phyloP scores from a whole-genome alignment of 768 basidiomycete genomes.

The Lentinula sp. region DNA sequence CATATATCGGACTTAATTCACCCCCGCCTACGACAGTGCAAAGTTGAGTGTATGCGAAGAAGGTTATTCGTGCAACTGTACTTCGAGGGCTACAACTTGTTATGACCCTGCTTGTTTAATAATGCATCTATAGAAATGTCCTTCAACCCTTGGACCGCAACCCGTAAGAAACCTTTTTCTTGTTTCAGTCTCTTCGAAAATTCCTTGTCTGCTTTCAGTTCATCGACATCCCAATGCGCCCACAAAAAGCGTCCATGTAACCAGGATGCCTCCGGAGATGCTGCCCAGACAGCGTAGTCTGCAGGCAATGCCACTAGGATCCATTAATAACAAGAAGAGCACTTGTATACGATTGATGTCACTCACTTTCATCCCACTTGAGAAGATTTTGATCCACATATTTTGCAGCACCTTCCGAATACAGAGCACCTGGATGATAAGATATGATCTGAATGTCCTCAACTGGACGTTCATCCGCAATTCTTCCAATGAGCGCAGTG shows the following conservation, averaged over 20 bases:
- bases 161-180: not conserved
- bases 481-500: not conserved
- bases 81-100: too few species aligned
- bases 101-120: not conserved
- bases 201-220: not conserved
- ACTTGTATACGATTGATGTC: not conserved
- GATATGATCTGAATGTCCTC: not conserved
- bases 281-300: not conserved
- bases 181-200: not conserved
- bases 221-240: slow-evolving; percentile 1
- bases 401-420: not conserved
- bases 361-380: not conserved
- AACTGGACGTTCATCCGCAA: not conserved
- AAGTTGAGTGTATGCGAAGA: too few species aligned
- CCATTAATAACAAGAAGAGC: not conserved
- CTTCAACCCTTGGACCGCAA: not conserved
- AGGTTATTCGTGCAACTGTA: too few species aligned
- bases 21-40: too few species aligned
- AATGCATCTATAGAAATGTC: not conserved
- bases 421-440: not conserved
- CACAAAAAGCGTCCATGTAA: not conserved
- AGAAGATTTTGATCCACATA: not conserved
- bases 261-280: not conserved
- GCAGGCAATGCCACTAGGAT: not conserved
- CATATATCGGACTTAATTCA: too few species aligned